These are phyloP conservation scores for Caloboletus inedulis DNA, from an alignment of 1,284 basidiomycete genomes.

Conservation along the genomic window DNA sequence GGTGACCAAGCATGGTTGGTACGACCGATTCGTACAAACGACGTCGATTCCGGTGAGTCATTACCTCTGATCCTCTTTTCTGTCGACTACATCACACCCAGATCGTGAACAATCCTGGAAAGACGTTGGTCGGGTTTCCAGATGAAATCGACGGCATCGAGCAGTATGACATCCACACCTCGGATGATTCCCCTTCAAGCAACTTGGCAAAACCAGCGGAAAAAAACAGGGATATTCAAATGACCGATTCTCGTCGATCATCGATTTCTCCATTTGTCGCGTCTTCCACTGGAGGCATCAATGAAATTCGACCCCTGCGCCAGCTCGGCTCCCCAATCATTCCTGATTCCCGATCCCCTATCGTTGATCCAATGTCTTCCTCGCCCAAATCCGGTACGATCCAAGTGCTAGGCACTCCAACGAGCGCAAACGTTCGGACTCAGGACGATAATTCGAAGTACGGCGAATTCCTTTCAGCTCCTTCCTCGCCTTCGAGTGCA, in stretches of 20 bases:
- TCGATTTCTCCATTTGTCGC: not conserved
- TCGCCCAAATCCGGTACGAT: not conserved
- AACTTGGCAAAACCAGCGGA: not conserved
- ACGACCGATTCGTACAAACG: conserved; percentile 38
- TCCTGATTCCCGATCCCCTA: not conserved
- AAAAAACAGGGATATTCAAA: not conserved
- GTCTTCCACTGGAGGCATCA: not conserved
- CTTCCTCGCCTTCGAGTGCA: not conserved
- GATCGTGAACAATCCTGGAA: conserved; percentile 21
- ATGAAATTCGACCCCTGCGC: not conserved
- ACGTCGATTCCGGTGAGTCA: conserved; percentile 25
- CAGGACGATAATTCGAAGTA: not conserved
- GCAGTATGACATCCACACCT: not conserved
- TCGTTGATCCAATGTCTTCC: conserved; percentile 1
- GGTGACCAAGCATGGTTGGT: conserved; percentile 47
- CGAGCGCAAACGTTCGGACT: not conserved
- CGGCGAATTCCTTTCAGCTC: not conserved
- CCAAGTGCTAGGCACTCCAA: not conserved
- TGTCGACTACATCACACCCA: conserved; percentile 9
- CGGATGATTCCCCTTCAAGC: not conserved
- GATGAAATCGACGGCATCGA: conserved; percentile 11
- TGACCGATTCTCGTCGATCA: not conserved
- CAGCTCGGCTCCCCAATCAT: not conserved
- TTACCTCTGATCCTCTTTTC: not conserved
- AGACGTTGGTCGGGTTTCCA: conserved; percentile 11